Percentiles rank a stretch among this genome's conserved stretches.
phyloP scores from a whole-genome alignment of 495 filamentous ascomycete species.

The Podospora pseudocomata region DNA sequence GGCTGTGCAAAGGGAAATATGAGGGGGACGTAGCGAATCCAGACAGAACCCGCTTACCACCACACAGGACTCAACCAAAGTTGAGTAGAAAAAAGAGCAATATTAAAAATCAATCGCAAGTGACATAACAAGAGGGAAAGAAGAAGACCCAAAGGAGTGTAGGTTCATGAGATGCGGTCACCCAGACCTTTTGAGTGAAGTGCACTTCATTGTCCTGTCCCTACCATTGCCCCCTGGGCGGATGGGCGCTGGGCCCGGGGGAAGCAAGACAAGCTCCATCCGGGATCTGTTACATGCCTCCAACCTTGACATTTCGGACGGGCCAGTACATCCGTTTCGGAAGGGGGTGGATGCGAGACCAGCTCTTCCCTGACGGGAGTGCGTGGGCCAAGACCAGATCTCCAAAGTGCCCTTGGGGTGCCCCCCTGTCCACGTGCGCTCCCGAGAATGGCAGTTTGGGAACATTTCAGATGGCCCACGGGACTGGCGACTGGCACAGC shows the following conservation, averaged over 20 bases:
- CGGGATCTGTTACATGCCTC: conserved; percentile 29
- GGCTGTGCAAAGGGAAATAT: neutral
- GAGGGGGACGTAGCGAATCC: conserved; percentile 16
- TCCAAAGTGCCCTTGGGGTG: neutral
- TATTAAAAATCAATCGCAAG: conserved; percentile 1
- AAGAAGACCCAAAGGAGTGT: conserved; percentile 15
- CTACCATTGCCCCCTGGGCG: conserved; percentile 6
- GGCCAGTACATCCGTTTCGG: conserved; percentile 25
- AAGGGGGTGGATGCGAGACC: conserved; percentile 20
- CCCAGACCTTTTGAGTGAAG: conserved; percentile 3
- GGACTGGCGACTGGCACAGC: neutral
- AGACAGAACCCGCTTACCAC: conserved; percentile 18
- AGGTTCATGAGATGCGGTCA: conserved; percentile 9
- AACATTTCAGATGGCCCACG: neutral
- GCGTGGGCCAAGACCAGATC: conserved; percentile 12
- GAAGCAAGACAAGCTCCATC: conserved; percentile 21
- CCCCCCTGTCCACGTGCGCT: neutral
- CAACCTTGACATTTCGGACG: conserved; percentile 16
- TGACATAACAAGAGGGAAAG: neutral
- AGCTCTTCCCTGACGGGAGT: conserved; percentile 12
- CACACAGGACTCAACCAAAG: conserved; percentile 8
- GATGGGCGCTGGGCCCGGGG: conserved; percentile 3
- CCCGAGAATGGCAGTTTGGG: neutral
- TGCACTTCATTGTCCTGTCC: neutral
- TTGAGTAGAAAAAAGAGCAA: conserved; percentile 1